Evolutionary conservation across 2,329 filamentous ascomycete genomes (phyloP).

Genomic region (Beauveria sp.): DNA sequence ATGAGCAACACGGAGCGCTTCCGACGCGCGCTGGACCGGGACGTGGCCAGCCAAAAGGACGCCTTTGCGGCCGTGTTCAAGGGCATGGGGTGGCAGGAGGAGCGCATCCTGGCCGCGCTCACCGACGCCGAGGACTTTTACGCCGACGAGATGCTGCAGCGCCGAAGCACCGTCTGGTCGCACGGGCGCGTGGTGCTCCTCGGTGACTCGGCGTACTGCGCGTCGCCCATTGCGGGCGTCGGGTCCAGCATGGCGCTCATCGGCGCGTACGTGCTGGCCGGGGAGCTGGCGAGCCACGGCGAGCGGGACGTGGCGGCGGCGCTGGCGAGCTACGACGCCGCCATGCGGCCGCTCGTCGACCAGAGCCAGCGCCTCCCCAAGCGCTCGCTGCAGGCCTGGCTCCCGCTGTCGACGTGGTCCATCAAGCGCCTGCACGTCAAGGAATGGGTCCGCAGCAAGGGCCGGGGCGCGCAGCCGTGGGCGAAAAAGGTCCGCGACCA

Average conservation of each 20-base stretch:
- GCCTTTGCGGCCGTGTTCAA: conserved; percentile 4
- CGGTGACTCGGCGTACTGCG: conserved; percentile 9
- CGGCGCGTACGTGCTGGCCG: conserved; percentile 10
- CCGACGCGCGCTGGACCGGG: conserved; percentile 3
- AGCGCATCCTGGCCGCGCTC: conserved; percentile 1
- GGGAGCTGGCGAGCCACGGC: background rate
- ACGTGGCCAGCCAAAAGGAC: conserved; percentile 2
- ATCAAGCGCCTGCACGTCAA: conserved; percentile 5
- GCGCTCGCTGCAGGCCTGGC: conserved; percentile 1
- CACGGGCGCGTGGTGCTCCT: conserved; percentile 5
- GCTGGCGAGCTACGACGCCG: background rate
- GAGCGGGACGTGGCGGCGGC: background rate
- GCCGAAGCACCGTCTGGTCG: background rate
- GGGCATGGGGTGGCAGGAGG: conserved; percentile 9
- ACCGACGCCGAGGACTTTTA: conserved; percentile 9
- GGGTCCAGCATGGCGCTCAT: conserved; percentile 10
- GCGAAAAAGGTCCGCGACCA: background rate
- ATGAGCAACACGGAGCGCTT: conserved; percentile 8
- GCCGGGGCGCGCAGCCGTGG: background rate
- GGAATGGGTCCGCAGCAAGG: conserved; percentile 4
- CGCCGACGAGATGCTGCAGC: conserved; percentile 9
- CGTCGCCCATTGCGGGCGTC: conserved; percentile 6
- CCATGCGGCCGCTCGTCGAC: background rate
- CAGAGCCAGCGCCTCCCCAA: background rate
- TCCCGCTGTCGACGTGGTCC: conserved; percentile 6